Percentiles rank a stretch among this genome's conserved stretches.
Conservation (phyloP, 225 moss, liverwort and hornwort species). For the Takakia lepidozioides region DNA sequence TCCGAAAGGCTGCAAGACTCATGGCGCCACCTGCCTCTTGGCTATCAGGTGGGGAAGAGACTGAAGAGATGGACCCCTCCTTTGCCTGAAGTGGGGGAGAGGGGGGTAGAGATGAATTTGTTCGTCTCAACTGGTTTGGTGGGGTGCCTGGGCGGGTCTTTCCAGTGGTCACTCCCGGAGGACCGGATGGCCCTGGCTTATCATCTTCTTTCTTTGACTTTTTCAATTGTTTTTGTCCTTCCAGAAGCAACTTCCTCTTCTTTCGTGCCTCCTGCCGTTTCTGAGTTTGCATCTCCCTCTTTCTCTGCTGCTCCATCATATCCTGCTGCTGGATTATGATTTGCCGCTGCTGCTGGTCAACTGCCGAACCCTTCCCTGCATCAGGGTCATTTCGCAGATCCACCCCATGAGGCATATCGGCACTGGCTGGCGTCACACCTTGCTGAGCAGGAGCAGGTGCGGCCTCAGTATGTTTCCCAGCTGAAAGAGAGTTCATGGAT, state of each 20-base stretch:
- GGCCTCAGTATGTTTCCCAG: conserved; percentile 19
- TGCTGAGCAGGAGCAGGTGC: conserved; percentile 23
- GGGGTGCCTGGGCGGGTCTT: conserved; percentile 30
- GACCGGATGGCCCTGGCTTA: conserved; percentile 14
- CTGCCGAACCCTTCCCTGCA: conserved; percentile 26
- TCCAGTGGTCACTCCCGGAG: conserved; percentile 4
- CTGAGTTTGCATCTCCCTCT: conserved; percentile 47
- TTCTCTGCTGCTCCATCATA: conserved; percentile 51
- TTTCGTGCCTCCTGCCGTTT: conserved; percentile 66
- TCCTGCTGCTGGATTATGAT: conserved; percentile 28
- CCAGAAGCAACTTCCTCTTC: conserved; percentile 67
- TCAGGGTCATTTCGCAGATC: conserved; percentile 41
- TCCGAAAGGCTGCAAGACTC: conserved; percentile 33
- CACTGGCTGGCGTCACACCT: conserved; percentile 3
- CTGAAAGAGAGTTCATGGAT: conserved; percentile 19
- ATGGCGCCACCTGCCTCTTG: conserved; percentile 47
- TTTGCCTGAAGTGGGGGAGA: conserved; percentile 17
- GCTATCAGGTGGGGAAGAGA: conserved; percentile 60
- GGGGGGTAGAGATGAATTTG: conserved; percentile 30
- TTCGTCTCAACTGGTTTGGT: conserved; percentile 29
- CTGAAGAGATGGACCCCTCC: conserved; percentile 30
- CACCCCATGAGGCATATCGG: no score
- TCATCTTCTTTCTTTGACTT: conserved; percentile 74
- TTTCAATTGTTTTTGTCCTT: conserved; percentile 73
- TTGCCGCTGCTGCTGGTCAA: conserved; percentile 40